These are phyloP conservation scores for Macrolepiota dolichaula DNA, from an alignment of 768 basidiomycete genomes.

Conservation along the genomic window DNA sequence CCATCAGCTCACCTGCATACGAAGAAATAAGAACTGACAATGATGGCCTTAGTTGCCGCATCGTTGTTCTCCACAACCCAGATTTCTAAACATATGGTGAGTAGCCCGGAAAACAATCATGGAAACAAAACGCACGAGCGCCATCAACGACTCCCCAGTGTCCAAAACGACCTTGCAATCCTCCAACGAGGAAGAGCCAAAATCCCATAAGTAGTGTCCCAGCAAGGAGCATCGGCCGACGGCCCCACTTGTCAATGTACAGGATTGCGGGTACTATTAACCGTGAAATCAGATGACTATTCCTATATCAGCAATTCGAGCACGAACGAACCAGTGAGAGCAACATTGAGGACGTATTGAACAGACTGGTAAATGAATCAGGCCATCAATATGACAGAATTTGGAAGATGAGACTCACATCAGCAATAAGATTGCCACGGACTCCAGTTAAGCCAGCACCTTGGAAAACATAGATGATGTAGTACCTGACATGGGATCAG, in stretches of 20 bases:
- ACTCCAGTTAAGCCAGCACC: slow-evolving; percentile 74
- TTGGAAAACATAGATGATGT: slow-evolving; percentile 69
- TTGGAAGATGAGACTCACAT: slow-evolving; percentile 25
- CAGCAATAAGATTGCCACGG: slow-evolving; percentile 71
- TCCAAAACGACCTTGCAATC: slow-evolving; percentile 66
- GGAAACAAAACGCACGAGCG: slow-evolving; percentile 21
- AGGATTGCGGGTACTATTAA: slow-evolving; percentile 46
- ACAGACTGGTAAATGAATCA: slow-evolving; percentile 41
- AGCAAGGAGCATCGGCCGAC: slow-evolving; percentile 67
- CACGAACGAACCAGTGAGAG: slow-evolving; percentile 27
- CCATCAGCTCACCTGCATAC: slow-evolving; percentile 46
- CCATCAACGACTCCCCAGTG: slow-evolving; percentile 50
- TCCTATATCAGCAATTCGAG: slow-evolving; percentile 41
- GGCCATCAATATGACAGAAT: neutral
- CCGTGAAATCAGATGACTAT: slow-evolving; percentile 19
- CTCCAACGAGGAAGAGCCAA: slow-evolving; percentile 76
- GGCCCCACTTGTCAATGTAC: slow-evolving; percentile 79
- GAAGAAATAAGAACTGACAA: slow-evolving; percentile 75
- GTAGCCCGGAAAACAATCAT: neutral
- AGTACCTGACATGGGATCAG: slow-evolving; percentile 38
- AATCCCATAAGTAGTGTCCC: slow-evolving; percentile 71
- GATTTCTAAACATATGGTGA: slow-evolving; percentile 17
- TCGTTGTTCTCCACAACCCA: slow-evolving; percentile 58
- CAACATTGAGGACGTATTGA: slow-evolving; percentile 55
- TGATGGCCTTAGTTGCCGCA: slow-evolving; percentile 62